Evolutionary conservation across 2,329 filamentous ascomycete species (phyloP), one percentile per base, ranked within the genome.

Genomic region (Pseudomassariella vexata): DNA sequence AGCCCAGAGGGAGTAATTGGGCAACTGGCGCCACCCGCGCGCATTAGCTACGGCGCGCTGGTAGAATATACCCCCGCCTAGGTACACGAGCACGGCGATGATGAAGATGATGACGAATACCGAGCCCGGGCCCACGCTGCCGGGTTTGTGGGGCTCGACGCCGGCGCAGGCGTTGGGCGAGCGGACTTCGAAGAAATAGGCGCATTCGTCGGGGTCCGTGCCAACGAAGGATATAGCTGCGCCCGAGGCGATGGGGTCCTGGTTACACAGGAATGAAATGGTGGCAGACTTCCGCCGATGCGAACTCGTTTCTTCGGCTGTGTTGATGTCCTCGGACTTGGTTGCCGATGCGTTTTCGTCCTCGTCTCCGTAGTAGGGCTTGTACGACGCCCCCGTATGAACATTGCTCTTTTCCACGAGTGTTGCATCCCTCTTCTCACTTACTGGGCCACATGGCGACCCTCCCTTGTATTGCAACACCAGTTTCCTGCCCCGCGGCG

Each of bases 11-110:
- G 76, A 79, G 64, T 92, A 95, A 63, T 98, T 96, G 32, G 92
- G 92, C 46, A 95, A 66, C 59, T 98, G 92, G 46, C 85, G 78
- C 92, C 90, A 96, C 28, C 92, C 92, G 40, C 92, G 75, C 48
- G 94, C 88, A 56, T 98, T 86, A 61, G 89, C 82, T 36, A 98
- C 89, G 19, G 87, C 94, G 38, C 92, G 79, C 60, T 95, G 90
- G 66, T 96, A 98, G 41, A 95, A 88, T 47, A 94, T 84, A 50
- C 92, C 92, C 46, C 92, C 92, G 22, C 94, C 73, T 34, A 95
- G 67, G 60, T 98, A 98, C 15, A 92, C 92, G 8, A 90, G 63
- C 22, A 95, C 71, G 8, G 89, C 85, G 38, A 79, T 73, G 38
- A 70, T 66, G 44, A 77, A 74, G 55, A 98, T 96, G 42, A 96